Base-by-base conservation (phyloP, 495 filamentous ascomycete genomes). In the Astrothelium macrocarpum region DNA sequence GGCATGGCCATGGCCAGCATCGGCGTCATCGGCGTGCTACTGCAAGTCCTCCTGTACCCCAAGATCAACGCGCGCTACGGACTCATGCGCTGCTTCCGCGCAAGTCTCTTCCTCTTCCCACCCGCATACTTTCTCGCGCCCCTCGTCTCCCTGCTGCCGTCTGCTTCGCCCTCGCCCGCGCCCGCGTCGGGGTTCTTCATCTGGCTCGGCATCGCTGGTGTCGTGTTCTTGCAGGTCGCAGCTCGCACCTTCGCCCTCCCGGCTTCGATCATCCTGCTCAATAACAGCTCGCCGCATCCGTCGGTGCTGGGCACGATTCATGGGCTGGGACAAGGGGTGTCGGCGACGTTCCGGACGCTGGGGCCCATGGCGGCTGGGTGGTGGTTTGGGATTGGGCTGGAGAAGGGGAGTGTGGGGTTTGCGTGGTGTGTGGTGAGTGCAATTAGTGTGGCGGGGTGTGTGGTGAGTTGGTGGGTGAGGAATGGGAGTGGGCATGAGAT, bases 401-500 rank as follows among this genome's bases (percentile, higher is more conserved):
- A 71, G 60, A 61, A 62, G 18, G 72, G 69, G 1, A 65, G 61
- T 28, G 68, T 72, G 42, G 72, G 72, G 23, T 62, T 74, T 65
- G 65, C 66, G 5, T 74, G 70, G 70, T 72, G 70, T 67, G 60
- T 72, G 25, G 61, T 67, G 7, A 71, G 59, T n/a, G 58, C 18
- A 4, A 43, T 72, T 7, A 64, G 66, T 12, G 67, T 61, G 29
- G 23, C 69, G 14, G 72, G 70, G 1, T 72, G 68, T 61, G 69
- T 68, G 61, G 66, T 69, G 43, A 67, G 63, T 60, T 74, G 70
- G 53, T 70, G 68, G 70, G 69, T 74, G 25, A 10, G 66, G 28
- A 70, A 74, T 46, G 72, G 72, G 25, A 64, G 32, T 32, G 72
- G 72, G 28, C 72, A 72, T 67, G 72, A 74, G 66, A 70, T 72